A percentile compares a stretch with the other conserved stretches of the same genome.
These are phyloP conservation scores for Bryoerythrophyllum caledonicum DNA, from an alignment of 225 moss, liverwort and hornwort genomes.

Conservation along the genomic window DNA sequence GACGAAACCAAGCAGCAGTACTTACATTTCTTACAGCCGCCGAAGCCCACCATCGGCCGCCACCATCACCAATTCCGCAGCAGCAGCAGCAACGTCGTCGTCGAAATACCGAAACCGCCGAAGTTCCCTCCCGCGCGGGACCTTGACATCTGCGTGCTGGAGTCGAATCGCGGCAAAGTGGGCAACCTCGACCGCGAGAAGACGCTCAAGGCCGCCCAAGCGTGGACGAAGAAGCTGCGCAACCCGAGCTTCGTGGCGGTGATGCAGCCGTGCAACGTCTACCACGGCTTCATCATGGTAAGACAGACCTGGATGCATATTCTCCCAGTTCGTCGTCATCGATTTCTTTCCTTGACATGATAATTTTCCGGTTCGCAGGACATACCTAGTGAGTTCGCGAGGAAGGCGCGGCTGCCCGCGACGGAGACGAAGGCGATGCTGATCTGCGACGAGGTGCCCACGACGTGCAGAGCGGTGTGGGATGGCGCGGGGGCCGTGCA, in stretches of 20 bases:
- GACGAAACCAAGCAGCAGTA: constrained; percentile 9
- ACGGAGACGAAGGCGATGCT: constrained; percentile 37
- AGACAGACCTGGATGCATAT: background rate
- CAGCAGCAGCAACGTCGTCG: constrained; percentile 3
- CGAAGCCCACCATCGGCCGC: constrained; percentile 2
- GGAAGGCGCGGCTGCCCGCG: constrained; percentile 32
- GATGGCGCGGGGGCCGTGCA: constrained; percentile 28
- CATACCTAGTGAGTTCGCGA: constrained; percentile 40
- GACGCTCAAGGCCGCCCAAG: constrained; percentile 39
- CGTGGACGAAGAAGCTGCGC: constrained; percentile 41
- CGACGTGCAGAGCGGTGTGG: constrained; percentile 42
- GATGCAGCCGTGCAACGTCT: constrained; percentile 41
- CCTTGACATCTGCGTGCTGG: constrained; percentile 32
- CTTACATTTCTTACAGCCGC: constrained; percentile 7
- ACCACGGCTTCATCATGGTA: constrained; percentile 36
- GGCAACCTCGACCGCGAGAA: constrained; percentile 32
- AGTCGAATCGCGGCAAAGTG: constrained; percentile 37
- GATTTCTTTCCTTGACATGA: background rate
- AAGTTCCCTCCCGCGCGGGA: background rate
- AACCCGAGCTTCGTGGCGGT: constrained; percentile 34
- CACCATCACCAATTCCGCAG: constrained; percentile 8
- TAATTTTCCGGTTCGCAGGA: constrained; percentile 12
- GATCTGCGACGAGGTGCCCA: constrained; percentile 50
- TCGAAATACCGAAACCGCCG: background rate
- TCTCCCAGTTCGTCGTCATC: background rate